These are phyloP conservation scores for Cyclotella distinguenda DNA, from an alignment of 108 stramenopile genomes.

Conservation along the genomic window DNA sequence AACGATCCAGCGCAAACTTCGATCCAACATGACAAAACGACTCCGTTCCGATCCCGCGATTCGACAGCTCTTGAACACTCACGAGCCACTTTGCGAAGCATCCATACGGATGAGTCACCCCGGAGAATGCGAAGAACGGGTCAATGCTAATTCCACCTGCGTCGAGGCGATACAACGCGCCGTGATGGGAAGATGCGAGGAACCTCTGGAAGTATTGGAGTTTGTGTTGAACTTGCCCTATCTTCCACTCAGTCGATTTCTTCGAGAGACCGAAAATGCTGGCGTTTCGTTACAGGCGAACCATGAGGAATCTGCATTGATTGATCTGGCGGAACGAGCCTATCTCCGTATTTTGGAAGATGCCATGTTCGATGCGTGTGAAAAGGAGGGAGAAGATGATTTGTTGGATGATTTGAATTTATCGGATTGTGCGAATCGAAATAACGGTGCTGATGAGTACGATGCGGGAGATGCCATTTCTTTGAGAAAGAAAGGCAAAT, in stretches of 20 bases:
- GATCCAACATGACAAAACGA: slow-evolving; percentile 50
- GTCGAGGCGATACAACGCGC: slow-evolving; percentile 55
- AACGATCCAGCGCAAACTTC: slow-evolving; percentile 30
- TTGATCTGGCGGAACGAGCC: slow-evolving; percentile 55
- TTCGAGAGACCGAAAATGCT: too few relatives aligned
- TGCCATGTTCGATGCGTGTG: slow-evolving; percentile 83
- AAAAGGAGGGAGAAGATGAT: slow-evolving; percentile 73
- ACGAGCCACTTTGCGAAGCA: neutral
- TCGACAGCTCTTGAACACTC: slow-evolving; percentile 26
- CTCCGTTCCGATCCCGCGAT: slow-evolving; percentile 53
- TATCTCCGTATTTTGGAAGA: slow-evolving; percentile 78
- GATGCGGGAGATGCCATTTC: neutral
- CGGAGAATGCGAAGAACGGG: slow-evolving; percentile 67
- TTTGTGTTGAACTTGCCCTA: slow-evolving; percentile 59
- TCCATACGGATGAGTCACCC: neutral
- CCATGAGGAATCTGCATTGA: neutral
- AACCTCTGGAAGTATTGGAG: slow-evolving; percentile 61
- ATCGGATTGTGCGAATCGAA: neutral
- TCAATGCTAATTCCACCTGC: slow-evolving; percentile 48
- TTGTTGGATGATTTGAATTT: slow-evolving; percentile 67
- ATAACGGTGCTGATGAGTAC: neutral
- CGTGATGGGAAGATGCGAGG: slow-evolving; percentile 49
- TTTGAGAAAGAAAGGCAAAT: neutral
- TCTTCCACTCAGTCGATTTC: slow-evolving; percentile 26
- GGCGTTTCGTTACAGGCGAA: too few relatives aligned